Evolutionary conservation across 805 yeast species (phyloP).

Genomic region (Candida michaelii): DNA sequence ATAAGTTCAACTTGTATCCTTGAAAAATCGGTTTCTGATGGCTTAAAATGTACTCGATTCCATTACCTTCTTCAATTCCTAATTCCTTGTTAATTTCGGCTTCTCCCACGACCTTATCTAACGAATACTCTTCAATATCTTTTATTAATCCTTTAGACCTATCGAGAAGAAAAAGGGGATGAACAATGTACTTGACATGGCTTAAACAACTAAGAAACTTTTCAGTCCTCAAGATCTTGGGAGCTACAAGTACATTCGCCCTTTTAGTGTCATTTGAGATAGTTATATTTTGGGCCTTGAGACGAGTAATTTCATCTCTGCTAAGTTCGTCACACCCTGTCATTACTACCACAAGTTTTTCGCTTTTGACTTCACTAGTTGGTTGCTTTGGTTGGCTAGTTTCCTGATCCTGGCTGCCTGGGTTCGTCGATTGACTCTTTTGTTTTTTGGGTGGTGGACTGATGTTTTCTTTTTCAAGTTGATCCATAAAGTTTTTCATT

Average conservation of each 20-base stretch:
- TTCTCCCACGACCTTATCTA: constrained; percentile 30
- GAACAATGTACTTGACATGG: constrained; percentile 50
- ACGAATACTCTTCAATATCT: constrained; percentile 28
- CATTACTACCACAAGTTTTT: constrained; percentile 31
- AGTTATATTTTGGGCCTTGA: constrained; percentile 5
- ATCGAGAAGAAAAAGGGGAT: constrained; percentile 54
- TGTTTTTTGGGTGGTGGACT: constrained; percentile 17
- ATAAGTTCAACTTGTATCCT: constrained; percentile 51
- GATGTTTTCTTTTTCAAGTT: constrained; percentile 24
- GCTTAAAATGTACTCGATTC: constrained; percentile 14
- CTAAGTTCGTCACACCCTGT: constrained; percentile 62
- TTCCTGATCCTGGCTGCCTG: too few species aligned
- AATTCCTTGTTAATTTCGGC: constrained; percentile 33
- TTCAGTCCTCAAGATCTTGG: constrained; percentile 79
- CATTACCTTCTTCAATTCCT: constrained; percentile 22
- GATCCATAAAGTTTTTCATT: constrained; percentile 38
- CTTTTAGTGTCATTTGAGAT: constrained; percentile 16
- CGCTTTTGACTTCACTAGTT: too few species aligned
- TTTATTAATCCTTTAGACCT: constrained; percentile 27
- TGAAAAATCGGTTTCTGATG: constrained; percentile 40
- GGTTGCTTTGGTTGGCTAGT: too few species aligned
- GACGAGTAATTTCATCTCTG: constrained; percentile 28
- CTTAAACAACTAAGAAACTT: constrained; percentile 77
- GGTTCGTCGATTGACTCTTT: too few species aligned
- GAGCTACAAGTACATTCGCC: constrained; percentile 62